phyloP scores from a whole-genome alignment of 208 protist genomes.

The Acanthamoeba triangularis region DNA sequence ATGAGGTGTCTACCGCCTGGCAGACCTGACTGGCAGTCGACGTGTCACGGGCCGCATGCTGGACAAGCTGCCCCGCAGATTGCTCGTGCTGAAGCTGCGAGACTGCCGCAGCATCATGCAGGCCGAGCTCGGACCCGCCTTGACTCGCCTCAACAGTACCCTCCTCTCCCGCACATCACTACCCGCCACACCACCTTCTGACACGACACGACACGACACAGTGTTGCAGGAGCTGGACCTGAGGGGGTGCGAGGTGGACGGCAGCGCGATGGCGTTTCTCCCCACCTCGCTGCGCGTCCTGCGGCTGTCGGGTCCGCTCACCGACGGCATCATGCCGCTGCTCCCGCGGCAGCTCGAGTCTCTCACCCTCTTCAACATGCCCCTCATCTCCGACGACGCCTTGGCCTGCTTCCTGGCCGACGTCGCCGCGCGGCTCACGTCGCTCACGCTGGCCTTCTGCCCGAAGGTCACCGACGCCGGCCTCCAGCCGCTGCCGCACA shows the following conservation, averaged over 20 bases:
- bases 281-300: not conserved
- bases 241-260: not conserved
- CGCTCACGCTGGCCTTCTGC: constrained; percentile 63
- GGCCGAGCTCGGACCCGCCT: not conserved
- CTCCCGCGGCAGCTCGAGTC: not conserved
- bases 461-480: constrained; percentile 14
- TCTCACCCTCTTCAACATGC: constrained; percentile 42
- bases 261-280: not conserved
- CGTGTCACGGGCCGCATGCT: not conserved
- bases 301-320: not conserved
- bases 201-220: not conserved
- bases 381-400: not conserved
- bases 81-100: not conserved
- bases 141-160: not conserved
- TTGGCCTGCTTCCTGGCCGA: not conserved
- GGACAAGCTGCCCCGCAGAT: not conserved
- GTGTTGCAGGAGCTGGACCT: constrained; percentile 4
- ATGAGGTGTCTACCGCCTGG: not conserved
- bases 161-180: not conserved
- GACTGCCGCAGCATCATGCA: constrained; percentile 45
- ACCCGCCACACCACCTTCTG: not conserved
- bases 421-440: not conserved
- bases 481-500: not conserved
- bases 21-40: constrained; percentile 19
- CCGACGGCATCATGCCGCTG: not conserved